These are phyloP conservation scores for Penicillium sp. DNA, from an alignment of 2,329 filamentous ascomycete genomes.

Conservation along the genomic window DNA sequence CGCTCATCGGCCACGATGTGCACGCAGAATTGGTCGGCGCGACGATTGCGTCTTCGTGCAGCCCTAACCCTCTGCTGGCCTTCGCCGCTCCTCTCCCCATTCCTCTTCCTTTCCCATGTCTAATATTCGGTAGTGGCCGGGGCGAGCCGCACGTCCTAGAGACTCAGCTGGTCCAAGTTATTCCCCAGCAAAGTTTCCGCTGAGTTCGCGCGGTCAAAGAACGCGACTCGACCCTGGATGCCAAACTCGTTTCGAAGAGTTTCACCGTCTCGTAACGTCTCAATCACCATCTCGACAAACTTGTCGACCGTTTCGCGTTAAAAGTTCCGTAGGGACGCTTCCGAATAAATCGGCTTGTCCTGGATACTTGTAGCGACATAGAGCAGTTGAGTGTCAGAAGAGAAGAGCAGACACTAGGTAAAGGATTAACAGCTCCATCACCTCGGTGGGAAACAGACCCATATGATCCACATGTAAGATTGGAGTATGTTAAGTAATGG, in stretches of 20 bases:
- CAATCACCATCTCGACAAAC: slow-evolving; percentile 21
- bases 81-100: slow-evolving; percentile 5
- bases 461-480: slow-evolving; percentile 47
- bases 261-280: slow-evolving; percentile 17
- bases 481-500: slow-evolving; percentile 48
- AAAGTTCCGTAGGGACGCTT: slow-evolving; percentile 23
- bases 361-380: slow-evolving; percentile 8
- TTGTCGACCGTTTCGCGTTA: slow-evolving; percentile 26
- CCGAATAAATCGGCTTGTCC: slow-evolving; percentile 23
- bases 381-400: slow-evolving; percentile 6
- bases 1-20: slow-evolving; percentile 18
- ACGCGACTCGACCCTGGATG: slow-evolving; percentile 16
- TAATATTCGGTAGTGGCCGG: slow-evolving; percentile 8
- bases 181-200: slow-evolving; percentile 16
- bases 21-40: slow-evolving; percentile 27
- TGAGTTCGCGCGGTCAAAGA: slow-evolving; percentile 17
- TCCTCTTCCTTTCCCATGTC: slow-evolving; percentile 13
- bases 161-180: slow-evolving; percentile 18
- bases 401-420: slow-evolving; percentile 3
- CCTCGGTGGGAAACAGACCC: slow-evolving; percentile 47
- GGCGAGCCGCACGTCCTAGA: slow-evolving; percentile 9
- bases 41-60: slow-evolving; percentile 18
- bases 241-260: slow-evolving; percentile 15
- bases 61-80: slow-evolving; percentile 11
- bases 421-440: slow-evolving; percentile 35